phyloP scores from a whole-genome alignment of 805 yeast genomes.

The Tetrapisispora iriomotensis region DNA sequence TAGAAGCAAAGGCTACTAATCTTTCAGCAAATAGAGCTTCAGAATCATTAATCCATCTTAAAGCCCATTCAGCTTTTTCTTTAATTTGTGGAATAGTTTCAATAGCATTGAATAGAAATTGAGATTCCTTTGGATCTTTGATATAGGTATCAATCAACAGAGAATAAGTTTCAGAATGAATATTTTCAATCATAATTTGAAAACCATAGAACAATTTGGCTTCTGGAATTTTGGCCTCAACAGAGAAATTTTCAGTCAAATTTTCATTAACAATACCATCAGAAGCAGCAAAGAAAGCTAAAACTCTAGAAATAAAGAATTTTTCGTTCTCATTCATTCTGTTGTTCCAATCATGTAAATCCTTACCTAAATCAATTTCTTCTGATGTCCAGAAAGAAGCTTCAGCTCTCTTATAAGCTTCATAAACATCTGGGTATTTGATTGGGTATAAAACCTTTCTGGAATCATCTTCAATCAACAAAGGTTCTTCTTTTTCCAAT shows the following conservation, averaged over 20 bases:
- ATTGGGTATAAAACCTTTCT: conserved; percentile 94
- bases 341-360: conserved; percentile 85
- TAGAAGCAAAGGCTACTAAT: conserved; percentile 96
- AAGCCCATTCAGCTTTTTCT: conserved; percentile 98
- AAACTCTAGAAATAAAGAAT: conserved; percentile 80
- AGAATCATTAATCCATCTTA: conserved; percentile 88
- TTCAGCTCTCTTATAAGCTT: conserved; percentile 96
- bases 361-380: conserved; percentile 93
- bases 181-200: conserved; percentile 99
- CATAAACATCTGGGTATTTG: conserved; percentile 96
- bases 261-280: conserved; percentile 98
- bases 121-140: conserved; percentile 91
- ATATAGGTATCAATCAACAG: conserved; percentile 88
- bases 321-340: conserved; percentile 84
- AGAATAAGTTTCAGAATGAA: conserved; percentile 95
- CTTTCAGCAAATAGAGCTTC: conserved; percentile 91
- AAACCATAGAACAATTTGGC: conserved; percentile 98
- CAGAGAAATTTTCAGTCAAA: conserved; percentile 92
- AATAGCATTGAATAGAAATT: conserved; percentile 86
- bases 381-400: conserved; percentile 99
- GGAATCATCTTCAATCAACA: conserved; percentile 71
- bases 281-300: conserved; percentile 97
- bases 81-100: conserved; percentile 93
- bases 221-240: conserved; percentile 94
- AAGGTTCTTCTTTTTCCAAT: conserved; percentile 80